Percentiles rank a stretch among this genome's conserved stretches.
Evolutionary conservation across 495 filamentous ascomycete species (phyloP).

Genomic region (Aspergillus kassunensis): DNA sequence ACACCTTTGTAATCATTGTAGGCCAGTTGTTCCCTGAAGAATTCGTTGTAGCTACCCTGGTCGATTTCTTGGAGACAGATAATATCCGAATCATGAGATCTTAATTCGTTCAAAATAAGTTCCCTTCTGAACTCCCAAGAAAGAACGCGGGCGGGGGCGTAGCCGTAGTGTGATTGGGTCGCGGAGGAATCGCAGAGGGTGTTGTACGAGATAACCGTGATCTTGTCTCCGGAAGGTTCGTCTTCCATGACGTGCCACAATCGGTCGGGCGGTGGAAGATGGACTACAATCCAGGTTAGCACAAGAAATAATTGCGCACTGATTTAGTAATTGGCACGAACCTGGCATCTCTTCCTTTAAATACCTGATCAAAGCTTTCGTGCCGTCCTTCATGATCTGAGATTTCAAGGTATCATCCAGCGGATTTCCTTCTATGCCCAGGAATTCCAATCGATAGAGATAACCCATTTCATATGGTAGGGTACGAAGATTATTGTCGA

Average conservation of each 20-base stretch:
- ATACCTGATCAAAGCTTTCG: conserved; percentile 74
- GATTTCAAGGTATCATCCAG: conserved; percentile 67
- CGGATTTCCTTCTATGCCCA: conserved; percentile 92
- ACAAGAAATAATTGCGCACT: background rate
- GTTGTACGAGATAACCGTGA: conserved; percentile 88
- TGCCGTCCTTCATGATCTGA: conserved; percentile 79
- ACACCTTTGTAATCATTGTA: conserved; percentile 87
- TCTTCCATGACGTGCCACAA: conserved; percentile 67
- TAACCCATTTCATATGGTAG: conserved; percentile 86
- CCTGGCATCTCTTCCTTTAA: conserved; percentile 79
- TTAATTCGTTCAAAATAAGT: conserved; percentile 74
- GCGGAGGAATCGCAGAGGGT: conserved; percentile 90
- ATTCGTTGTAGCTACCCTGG: conserved; percentile 82
- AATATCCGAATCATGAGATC: conserved; percentile 78
- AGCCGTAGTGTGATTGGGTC: conserved; percentile 78
- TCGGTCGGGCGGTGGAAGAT: conserved; percentile 67
- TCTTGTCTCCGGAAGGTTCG: conserved; percentile 53
- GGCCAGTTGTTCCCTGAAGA: conserved; percentile 76
- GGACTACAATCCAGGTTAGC: conserved; percentile 27
- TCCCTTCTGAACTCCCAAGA: conserved; percentile 82
- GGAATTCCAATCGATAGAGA: conserved; percentile 76
- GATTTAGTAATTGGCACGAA: conserved; percentile 42
- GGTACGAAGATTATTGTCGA: conserved; percentile 80
- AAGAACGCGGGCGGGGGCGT: conserved; percentile 72
- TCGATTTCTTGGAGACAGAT: conserved; percentile 92